Base-by-base conservation (phyloP, 139 green algal species). In the Spirogloea muscicola region DNA sequence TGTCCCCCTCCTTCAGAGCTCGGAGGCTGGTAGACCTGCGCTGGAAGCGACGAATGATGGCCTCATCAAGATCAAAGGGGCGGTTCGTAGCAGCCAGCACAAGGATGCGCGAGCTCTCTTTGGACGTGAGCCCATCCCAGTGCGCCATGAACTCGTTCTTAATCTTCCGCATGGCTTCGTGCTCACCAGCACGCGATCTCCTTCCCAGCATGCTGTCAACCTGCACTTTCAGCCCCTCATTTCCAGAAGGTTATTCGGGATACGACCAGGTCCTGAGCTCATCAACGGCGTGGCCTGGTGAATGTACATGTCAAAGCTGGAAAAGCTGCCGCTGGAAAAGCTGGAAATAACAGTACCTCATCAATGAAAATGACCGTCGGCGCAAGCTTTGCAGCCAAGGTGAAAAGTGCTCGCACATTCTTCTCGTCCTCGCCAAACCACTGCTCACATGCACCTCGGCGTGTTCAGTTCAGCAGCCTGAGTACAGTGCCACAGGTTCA, bases 291-390 rank as follows among this genome's bases (percentile, higher is more conserved):
- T n/a, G n/a, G n/a, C n/a, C n/a, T n/a, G n/a, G n/a, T n/a, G n/a
- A n/a, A n/a, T n/a, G n/a, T n/a, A n/a, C n/a, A n/a, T n/a, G n/a
- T n/a, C n/a, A n/a, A n/a, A n/a, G n/a, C n/a, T n/a, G n/a, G n/a
- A n/a, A n/a, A n/a, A n/a, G n/a, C n/a, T n/a, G n/a, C n/a, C n/a
- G n/a, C n/a, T n/a, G n/a, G n/a, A n/a, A n/a, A n/a, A n/a, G n/a
- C n/a, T n/a, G n/a, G n/a, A n/a, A n/a, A n/a, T n/a, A n/a, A n/a
- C n/a, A n/a, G n/a, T 40, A 90, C 86, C 81, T 92, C 88, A 52
- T 90, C 86, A 10, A 92, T 63, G 58, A 92, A 92, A 13, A 92
- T 82, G n/a, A 92, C 88, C 34, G 82, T 87, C 13, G 88, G 88
- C 42, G 83, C 68, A 7, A 91, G 76, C 81, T 91, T 90, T 76